A percentile compares a stretch with the other conserved stretches of the same genome.
These are phyloP conservation scores for Rosa lucieae DNA, from an alignment of 306 rosid species.

Conservation along the genomic window DNA sequence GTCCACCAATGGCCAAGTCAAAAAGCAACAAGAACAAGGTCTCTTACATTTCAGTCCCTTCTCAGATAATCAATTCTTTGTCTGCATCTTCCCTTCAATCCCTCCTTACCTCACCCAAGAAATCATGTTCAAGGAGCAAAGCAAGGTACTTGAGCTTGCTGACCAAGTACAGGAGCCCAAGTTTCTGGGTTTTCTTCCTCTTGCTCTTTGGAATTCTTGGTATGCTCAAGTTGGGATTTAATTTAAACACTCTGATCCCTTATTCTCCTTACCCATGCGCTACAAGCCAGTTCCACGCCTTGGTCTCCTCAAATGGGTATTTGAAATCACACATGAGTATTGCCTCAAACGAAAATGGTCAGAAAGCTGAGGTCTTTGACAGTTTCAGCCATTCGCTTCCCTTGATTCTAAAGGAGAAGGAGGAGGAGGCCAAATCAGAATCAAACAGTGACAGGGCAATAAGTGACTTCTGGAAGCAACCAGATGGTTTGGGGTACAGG, in stretches of 20 bases:
- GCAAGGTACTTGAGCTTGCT: constrained; percentile 25
- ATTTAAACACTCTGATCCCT: constrained; percentile 39
- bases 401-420: constrained; percentile 31
- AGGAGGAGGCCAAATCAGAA: constrained; percentile 7
- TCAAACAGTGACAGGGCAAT: neutral
- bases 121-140: constrained; percentile 52
- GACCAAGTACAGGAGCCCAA: constrained; percentile 37
- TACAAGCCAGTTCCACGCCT: constrained; percentile 28
- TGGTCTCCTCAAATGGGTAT: constrained; percentile 36
- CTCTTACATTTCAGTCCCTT: constrained; percentile 87
- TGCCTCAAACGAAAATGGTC: constrained; percentile 19
- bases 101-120: constrained; percentile 78
- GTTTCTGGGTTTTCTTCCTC: constrained; percentile 54
- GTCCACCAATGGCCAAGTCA: constrained; percentile 59
- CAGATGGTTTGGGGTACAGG: constrained; percentile 78
- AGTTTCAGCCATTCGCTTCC: constrained; percentile 12
- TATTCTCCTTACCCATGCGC: constrained; percentile 56
- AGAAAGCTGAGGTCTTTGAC: constrained; percentile 24
- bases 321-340: constrained; percentile 29
- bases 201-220: constrained; percentile 62
- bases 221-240: constrained; percentile 56
- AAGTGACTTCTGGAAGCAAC: constrained; percentile 81
- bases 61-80: constrained; percentile 82
- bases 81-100: constrained; percentile 85
- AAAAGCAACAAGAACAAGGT: constrained; percentile 62